Conservation (phyloP, 352 stramenopile species). For the Vaucheria bursata region DNA sequence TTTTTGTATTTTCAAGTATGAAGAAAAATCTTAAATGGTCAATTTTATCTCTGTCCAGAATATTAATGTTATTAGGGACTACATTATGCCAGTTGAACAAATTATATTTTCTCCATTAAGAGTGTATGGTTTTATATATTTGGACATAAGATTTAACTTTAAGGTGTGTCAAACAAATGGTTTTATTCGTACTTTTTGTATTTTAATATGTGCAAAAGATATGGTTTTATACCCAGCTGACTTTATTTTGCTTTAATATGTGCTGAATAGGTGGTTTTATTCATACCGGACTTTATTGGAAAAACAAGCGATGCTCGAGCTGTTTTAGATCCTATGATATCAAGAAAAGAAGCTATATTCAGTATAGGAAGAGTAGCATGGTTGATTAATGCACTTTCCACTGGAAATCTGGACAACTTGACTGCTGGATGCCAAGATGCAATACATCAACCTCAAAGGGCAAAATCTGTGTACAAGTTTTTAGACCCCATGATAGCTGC, state of each 20-base stretch:
- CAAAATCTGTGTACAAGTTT: conserved; percentile 83
- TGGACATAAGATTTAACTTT: no score
- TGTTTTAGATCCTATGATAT: conserved; percentile 76
- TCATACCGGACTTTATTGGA: conserved; percentile 94
- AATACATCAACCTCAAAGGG: conserved; percentile 91
- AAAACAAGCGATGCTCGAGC: conserved; percentile 81
- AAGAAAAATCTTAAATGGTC: no score
- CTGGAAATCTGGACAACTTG: conserved; percentile 86
- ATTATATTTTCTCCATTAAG: no score
- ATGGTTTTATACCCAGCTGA: conserved; percentile 49
- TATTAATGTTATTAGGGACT: no score
- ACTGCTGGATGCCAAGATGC: conserved; percentile 36
- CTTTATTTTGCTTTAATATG: no score
- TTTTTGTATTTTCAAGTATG: no score
- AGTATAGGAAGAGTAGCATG: conserved; percentile 86
- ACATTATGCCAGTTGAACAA: no score
- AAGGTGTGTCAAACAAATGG: no score
- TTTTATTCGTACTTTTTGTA: no score
- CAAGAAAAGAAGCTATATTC: conserved; percentile 86
- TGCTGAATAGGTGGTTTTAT: conserved; percentile 83
- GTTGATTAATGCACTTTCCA: conserved; percentile 90
- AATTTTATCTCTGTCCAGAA: no score
- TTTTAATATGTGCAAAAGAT: neutral
- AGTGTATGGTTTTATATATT: no score
- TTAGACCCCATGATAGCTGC: conserved; percentile 92